Evolutionary conservation across 176 grass and related monocot genomes (phyloP), one percentile per base, ranked within the genome.

Genomic region (Oryza glaberrima): DNA sequence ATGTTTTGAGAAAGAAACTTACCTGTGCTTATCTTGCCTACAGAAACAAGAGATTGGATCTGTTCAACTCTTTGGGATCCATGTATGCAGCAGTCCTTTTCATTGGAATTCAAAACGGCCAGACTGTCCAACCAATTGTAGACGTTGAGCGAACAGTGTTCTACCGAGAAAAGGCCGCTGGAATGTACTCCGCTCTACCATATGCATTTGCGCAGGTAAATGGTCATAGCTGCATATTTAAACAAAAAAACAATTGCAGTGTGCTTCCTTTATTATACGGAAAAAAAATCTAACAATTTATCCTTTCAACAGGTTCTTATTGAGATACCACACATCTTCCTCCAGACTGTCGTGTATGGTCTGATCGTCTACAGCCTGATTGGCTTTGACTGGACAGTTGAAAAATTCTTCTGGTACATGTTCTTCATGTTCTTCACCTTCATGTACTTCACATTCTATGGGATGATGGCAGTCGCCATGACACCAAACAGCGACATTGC

Each of bases 381-480:
- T 69, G 81, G 81, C 15, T 95, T 92, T 49, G 93, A 98, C 9
- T 98, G 93, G 96, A 85, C 89, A 28, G 19, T 66, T 78, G 61
- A 66, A 17, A 98, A 98, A 54, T 98, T 98, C 88, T 87, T 98
- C 28, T 98, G 96, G 96, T 98, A 95, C 60, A 84, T 98, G 28
- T 98, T 95, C 82, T 98, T 98, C 82, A 94, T 98, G 96, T 98
- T 92, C 91, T 98, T 95, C 91, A 98, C 93, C 70, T 98, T 98
- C 85, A 84, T 94, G 86, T 98, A 98, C 91, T 98, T 94, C 96
- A 98, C 96, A 25, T 95, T 94, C 84, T 98, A 92, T 1, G 96
- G 96, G 5, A 98, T 98, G 96, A 98, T 98, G 96, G 91, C 91
- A 13, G 93, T 95, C 15, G 91, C 93, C 69, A 90, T 98, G 93